These are phyloP conservation scores for Brassica cretica DNA, from an alignment of 345 rosid genomes.

Conservation along the genomic window DNA sequence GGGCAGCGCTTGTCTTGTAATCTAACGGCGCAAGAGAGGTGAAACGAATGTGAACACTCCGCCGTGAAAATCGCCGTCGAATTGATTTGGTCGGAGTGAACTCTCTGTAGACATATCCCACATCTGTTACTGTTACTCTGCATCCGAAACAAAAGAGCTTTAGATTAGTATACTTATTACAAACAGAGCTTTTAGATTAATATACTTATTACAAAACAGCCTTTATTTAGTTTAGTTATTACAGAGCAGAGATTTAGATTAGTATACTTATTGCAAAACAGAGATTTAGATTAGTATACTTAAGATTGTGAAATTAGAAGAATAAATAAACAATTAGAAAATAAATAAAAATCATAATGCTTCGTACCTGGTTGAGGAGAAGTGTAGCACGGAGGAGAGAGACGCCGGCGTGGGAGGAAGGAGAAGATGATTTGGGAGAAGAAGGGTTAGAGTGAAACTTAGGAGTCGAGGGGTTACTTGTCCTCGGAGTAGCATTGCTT, in stretches of 20 bases:
- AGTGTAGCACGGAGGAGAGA: constrained; percentile 40
- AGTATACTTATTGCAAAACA: neutral
- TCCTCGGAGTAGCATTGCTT: constrained; percentile 39
- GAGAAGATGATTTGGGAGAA: constrained; percentile 75
- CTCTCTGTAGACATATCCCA: constrained; percentile 71
- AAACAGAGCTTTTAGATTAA: neutral
- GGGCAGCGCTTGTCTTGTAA: constrained; percentile 65
- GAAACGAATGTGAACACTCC: constrained; percentile 82
- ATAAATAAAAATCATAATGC: neutral
- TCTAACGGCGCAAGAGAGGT: constrained; percentile 68
- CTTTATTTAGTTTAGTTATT: too few relatives aligned
- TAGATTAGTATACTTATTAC: neutral
- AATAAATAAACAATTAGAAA: neutral
- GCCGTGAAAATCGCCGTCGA: constrained; percentile 79
- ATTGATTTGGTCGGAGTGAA: constrained; percentile 54
- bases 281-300: neutral
- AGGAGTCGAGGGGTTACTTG: constrained; percentile 43
- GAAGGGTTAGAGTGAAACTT: constrained; percentile 65
- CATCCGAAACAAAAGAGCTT: constrained; percentile 21
- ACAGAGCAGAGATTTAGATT: neutral
- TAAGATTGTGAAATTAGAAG: neutral
- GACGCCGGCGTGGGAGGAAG: constrained; percentile 58
- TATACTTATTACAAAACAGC: neutral
- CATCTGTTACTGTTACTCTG: constrained; percentile 49
- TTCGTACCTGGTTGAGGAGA: constrained; percentile 35